A percentile compares a stretch with the other conserved stretches of the same genome.
Conservation (phyloP, 2,329 filamentous ascomycete species). For the Macrophomina tecta region DNA sequence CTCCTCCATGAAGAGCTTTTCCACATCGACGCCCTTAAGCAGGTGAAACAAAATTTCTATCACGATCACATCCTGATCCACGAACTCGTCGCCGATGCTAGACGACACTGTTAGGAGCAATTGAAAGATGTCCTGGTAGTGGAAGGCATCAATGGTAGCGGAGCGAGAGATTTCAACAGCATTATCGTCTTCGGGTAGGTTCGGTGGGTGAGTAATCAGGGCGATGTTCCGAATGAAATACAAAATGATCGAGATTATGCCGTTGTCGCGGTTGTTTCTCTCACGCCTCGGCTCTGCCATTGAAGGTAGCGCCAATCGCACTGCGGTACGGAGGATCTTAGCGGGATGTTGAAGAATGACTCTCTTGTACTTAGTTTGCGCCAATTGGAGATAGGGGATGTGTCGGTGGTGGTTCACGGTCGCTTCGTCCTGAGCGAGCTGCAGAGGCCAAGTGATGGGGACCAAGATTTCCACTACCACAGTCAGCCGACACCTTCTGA, state of each 20-base stretch:
- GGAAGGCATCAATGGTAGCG: slow-evolving; percentile 84
- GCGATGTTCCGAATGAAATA: slow-evolving; percentile 90
- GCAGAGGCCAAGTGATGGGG: slow-evolving; percentile 91
- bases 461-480: slow-evolving; percentile 79
- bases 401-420: slow-evolving; percentile 93
- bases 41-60: slow-evolving; percentile 93
- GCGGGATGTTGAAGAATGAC: slow-evolving; percentile 84
- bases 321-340: slow-evolving; percentile 78
- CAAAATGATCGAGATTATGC: slow-evolving; percentile 87
- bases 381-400: slow-evolving; percentile 84
- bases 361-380: slow-evolving; percentile 88
- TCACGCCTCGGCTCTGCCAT: slow-evolving; percentile 82
- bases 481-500: slow-evolving; percentile 32
- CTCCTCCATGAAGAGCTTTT: slow-evolving; percentile 85
- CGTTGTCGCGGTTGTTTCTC: slow-evolving; percentile 79
- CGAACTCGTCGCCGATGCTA: slow-evolving; percentile 93
- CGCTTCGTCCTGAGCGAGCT: slow-evolving; percentile 78
- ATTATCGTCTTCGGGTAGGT: slow-evolving; percentile 80
- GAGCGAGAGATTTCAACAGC: slow-evolving; percentile 89
- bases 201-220: slow-evolving; percentile 77
- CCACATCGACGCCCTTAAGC: slow-evolving; percentile 84
- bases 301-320: slow-evolving; percentile 81
- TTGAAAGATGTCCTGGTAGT: slow-evolving; percentile 88
- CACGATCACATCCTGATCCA: slow-evolving; percentile 83
- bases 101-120: slow-evolving; percentile 86